Conservation (phyloP, 2,329 filamentous ascomycete species). For the Cladophialophora yegresii region DNA sequence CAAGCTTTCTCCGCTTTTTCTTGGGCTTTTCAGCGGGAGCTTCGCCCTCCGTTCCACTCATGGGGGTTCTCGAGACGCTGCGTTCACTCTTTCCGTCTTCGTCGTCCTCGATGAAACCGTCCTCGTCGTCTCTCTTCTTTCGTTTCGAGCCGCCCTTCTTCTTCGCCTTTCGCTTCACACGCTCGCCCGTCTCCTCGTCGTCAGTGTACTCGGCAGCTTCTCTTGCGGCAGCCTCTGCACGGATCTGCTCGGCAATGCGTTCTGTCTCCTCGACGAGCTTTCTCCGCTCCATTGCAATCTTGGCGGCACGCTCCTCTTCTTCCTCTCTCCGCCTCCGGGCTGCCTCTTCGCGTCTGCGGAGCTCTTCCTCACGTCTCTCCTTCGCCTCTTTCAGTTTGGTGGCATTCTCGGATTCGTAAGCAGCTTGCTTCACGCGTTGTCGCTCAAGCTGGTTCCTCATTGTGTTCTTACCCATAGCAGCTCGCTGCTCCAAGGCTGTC, state of each 20-base stretch:
- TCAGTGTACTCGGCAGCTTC: constrained; percentile 78
- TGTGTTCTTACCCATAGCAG: constrained; percentile 95
- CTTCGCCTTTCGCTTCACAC: constrained; percentile 74
- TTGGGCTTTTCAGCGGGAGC: constrained; percentile 40
- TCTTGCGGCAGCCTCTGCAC: constrained; percentile 68
- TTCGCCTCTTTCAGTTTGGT: constrained; percentile 81
- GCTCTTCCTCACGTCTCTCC: constrained; percentile 76
- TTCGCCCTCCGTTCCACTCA: constrained; percentile 33
- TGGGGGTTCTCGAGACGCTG: constrained; percentile 33
- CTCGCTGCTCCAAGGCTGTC: constrained; percentile 87
- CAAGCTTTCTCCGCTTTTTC: constrained; percentile 63
- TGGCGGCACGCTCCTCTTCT: constrained; percentile 72
- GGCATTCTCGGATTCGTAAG: constrained; percentile 92
- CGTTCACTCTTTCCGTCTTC: constrained; percentile 32
- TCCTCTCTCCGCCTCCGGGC: constrained; percentile 66
- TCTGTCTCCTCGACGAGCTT: constrained; percentile 76
- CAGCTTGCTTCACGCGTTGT: constrained; percentile 77
- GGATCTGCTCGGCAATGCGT: constrained; percentile 68
- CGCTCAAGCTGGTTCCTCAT: constrained; percentile 89
- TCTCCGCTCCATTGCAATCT: constrained; percentile 82
- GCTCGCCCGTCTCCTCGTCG: constrained; percentile 79
- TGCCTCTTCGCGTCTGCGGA: constrained; percentile 75
- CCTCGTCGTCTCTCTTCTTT: constrained; percentile 45
- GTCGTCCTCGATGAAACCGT: constrained; percentile 43
- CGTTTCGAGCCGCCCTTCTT: constrained; percentile 62